Base-by-base conservation (phyloP, 1,284 basidiomycete species). In the Pascua guehoae region DNA sequence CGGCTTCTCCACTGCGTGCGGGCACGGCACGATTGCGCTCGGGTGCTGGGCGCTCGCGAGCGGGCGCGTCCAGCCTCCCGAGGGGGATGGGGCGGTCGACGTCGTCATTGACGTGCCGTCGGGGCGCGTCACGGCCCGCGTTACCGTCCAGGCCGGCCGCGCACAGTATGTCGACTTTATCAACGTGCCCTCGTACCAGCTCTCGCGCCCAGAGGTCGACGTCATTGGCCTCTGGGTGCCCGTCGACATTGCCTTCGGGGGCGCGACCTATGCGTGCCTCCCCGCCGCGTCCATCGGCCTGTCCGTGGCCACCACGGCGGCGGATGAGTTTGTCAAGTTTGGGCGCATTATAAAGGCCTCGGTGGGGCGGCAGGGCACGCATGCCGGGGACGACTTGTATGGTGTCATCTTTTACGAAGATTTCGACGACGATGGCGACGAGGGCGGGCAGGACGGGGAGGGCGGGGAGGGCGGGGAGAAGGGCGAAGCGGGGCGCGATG, bases 1-100 rank as follows among this genome's bases (percentile, higher is more conserved):
- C 68, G 80, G 80, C 0, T 81, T 80, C 64, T 80, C 79, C 1
- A 81, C 80, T 2, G 81, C 81, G 73, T 81, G 80, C 47, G 80
- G 80, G 0, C 80, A 81, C 60, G 80, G 79, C 8, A 80, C 80
- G 1, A 77, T 81, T 44, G 80, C 80, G 12, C 75, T 81, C 0
- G 79, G 79, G 0, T 75, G 78, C 43, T 80, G 80, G 64, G 69
- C 80, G 1, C 65, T 81, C 24, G 77, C 78, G 10, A 55, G 41
- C 16, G 60, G 60, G 0, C 39, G 54, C 12, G 60, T 66, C 41
- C 18, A 51, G 12, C 41, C 55, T 0, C 41, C 42, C 12, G 40
- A 46, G 15, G 56, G 53, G 1, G 41, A 48, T 2, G 57, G 53
- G 1, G 10, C 12, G 8, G 51, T 52, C n/a, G 60, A 61, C 42